Base-by-base conservation (phyloP, 148 eudicot genomes). In the Simmondsia chinensis region DNA sequence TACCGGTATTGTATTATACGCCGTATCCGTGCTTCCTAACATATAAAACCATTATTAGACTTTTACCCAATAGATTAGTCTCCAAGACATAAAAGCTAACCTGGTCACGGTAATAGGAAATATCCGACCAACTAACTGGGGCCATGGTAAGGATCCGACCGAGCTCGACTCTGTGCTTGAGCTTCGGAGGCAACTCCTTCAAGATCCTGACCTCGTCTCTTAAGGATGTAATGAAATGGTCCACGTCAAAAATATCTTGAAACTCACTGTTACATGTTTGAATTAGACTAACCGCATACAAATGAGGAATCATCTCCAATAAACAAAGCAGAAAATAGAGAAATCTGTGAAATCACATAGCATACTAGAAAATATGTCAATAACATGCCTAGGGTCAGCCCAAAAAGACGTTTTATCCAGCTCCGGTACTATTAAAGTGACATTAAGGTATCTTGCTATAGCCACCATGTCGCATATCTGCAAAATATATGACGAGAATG, bases 391-490 rank as follows among this genome's bases (percentile, higher is more conserved):
- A 32, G 94, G 99, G 73, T 91, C 99, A 65, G 87, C 87, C 99
- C 96, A 86, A 50, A 91, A 91, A 13, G 99, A 86, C 24, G 86
- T 75, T 61, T 86, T 86, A 65, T 91, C 99, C 43, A 86, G 74
- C 69, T 91, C 95, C 9, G 97, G 97, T 48, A 91, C 95, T 46
- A 91, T 60, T 16, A 91, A 72, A 12, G 97, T 91, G 51, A 82
- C 95, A 79, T 91, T 91, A 25, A 91, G 72, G 69, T 85, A 75
- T 79, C 97, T 85, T 58, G 97, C 97, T 58, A 91, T 91, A 25
- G 95, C 94, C 46, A 91, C 97, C 97, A 91, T 91, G 64, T 91
- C 97, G 63, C 97, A 91, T 16, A 91, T 91, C 97, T 91, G 93
- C 48, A 76, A 16, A n/a, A n/a, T n/a, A n/a, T n/a, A n/a, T n/a